These are phyloP conservation scores for Morella rubra DNA, from an alignment of 306 rosid species.

Conservation along the genomic window DNA sequence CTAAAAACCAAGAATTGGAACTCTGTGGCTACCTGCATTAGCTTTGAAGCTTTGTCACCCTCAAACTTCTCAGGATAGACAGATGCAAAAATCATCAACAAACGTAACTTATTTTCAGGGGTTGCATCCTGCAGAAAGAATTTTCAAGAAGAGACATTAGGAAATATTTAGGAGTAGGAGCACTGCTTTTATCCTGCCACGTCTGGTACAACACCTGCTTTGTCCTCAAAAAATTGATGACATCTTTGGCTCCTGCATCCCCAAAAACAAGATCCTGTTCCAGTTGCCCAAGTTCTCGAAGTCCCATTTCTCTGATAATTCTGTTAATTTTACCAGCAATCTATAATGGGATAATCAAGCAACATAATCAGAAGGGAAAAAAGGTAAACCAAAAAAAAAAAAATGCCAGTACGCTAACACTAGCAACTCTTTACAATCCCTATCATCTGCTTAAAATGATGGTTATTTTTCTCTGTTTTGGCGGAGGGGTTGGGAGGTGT, in stretches of 20 bases:
- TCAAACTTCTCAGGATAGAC: slow-evolving; percentile 92
- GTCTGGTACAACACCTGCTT: slow-evolving; percentile 59
- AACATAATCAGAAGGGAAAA: slow-evolving; percentile 28
- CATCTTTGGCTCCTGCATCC: slow-evolving; percentile 93
- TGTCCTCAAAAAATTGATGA: slow-evolving; percentile 70
- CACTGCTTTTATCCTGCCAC: slow-evolving; percentile 6
- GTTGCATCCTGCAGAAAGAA: slow-evolving; percentile 49
- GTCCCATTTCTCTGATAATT: slow-evolving; percentile 65
- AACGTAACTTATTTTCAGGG: slow-evolving; percentile 85
- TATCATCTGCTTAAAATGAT: not conserved
- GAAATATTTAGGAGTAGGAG: slow-evolving; percentile 11
- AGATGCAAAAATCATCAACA: slow-evolving; percentile 82
- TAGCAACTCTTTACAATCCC: slow-evolving; percentile 8
- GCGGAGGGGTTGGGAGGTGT: not conserved
- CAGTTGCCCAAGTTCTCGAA: slow-evolving; percentile 85
- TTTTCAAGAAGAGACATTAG: slow-evolving; percentile 1
- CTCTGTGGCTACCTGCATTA: slow-evolving; percentile 75
- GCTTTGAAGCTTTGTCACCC: slow-evolving; percentile 80
- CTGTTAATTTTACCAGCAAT: slow-evolving; percentile 86
- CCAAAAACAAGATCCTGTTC: slow-evolving; percentile 99
- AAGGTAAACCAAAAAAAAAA: no score
- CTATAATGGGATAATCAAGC: slow-evolving; percentile 46
- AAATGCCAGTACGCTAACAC: not conserved
- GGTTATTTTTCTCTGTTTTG: not conserved
- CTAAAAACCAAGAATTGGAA: slow-evolving; percentile 14